Evolutionary conservation across 768 basidiomycete genomes (phyloP).

Genomic region (Mycena maculata): DNA sequence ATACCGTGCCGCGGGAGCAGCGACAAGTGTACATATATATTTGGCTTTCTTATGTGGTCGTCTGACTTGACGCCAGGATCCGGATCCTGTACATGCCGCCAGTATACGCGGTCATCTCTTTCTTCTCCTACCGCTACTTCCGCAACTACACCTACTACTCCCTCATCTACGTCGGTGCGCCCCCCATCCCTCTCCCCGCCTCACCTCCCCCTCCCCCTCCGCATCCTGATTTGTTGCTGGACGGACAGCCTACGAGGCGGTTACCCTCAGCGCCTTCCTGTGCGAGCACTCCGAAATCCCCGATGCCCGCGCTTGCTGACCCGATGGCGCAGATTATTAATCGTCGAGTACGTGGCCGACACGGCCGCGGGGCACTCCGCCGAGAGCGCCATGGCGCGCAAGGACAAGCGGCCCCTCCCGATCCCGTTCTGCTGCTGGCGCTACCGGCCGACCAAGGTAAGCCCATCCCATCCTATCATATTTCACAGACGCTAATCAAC

Average conservation of each 20-base stretch:
- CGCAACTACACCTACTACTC: conserved; percentile 72
- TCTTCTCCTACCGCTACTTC: conserved; percentile 89
- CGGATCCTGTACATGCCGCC: conserved; percentile 88
- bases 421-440: conserved; percentile 88
- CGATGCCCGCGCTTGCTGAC: not conserved
- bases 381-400: conserved; percentile 75
- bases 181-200: not conserved
- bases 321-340: conserved; percentile 67
- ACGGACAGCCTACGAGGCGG: conserved; percentile 74
- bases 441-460: conserved; percentile 83
- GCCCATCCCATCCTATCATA: conserved; percentile 6
- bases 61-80: conserved; percentile 54
- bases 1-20: conserved; percentile 77
- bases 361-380: conserved; percentile 72
- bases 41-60: conserved; percentile 20
- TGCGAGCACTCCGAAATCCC: conserved; percentile 49
- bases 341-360: conserved; percentile 87
- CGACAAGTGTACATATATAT: conserved; percentile 82
- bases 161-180: conserved; percentile 57
- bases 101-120: conserved; percentile 84
- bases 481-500: conserved; percentile 8
- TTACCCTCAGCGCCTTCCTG: conserved; percentile 91
- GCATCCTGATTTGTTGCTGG: not conserved
- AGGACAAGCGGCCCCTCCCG: conserved; percentile 82
- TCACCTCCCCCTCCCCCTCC: too few relatives aligned